Evolutionary conservation across 179 eudicot genomes (phyloP).

Genomic region (Beta macrorhiza): DNA sequence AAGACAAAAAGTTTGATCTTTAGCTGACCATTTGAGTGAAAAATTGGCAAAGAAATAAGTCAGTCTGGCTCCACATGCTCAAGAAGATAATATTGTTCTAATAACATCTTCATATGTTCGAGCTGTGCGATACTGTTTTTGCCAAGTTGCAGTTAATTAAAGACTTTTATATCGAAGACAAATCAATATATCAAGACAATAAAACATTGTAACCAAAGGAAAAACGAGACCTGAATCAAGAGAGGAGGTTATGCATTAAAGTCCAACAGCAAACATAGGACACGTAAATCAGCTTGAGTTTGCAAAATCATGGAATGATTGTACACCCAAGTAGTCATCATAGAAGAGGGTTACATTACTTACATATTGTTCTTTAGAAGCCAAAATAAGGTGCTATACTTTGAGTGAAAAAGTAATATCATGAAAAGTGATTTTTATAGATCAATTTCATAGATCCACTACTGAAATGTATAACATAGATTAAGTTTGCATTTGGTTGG

Average conservation of each 20-base stretch:
- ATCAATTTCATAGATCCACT: not conserved
- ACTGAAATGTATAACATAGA: not conserved
- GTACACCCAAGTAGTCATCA: not conserved
- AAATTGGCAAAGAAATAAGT: not conserved
- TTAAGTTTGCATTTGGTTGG: not conserved
- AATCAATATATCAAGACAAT: not conserved
- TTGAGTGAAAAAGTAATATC: not conserved
- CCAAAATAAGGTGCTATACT: not conserved
- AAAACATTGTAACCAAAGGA: not conserved
- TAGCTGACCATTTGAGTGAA: not conserved
- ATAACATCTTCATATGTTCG: not conserved
- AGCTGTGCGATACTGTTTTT: not conserved
- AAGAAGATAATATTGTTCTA: not conserved
- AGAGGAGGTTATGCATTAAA: not conserved
- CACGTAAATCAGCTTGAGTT: not conserved
- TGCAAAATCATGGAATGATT: not conserved
- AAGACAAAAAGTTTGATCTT: not conserved
- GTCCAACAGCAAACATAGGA: not conserved
- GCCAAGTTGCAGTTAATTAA: not conserved
- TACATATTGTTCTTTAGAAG: not conserved
- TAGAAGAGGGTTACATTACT: not conserved
- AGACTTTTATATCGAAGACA: not conserved
- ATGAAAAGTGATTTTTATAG: not conserved
- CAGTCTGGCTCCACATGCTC: not conserved
- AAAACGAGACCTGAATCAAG: not conserved